Conservation (phyloP, 1,284 basidiomycete species). For the Ustilago trichophora region DNA sequence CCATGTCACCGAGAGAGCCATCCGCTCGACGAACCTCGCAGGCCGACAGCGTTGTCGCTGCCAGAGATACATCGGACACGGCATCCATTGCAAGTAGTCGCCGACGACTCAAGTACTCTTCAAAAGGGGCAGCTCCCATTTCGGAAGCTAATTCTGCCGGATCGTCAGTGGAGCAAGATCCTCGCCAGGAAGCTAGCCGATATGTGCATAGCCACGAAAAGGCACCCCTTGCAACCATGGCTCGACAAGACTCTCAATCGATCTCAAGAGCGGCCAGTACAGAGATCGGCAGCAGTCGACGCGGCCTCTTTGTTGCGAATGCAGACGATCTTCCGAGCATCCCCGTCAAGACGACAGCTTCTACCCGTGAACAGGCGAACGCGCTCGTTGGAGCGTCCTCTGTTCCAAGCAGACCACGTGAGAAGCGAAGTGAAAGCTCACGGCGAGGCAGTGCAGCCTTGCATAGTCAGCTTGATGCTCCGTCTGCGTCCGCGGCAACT, state of each 20-base stretch:
- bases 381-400: slow-evolving; percentile 12
- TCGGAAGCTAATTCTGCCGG: background rate
- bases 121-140: slow-evolving; percentile 16
- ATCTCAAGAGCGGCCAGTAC: background rate
- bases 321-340: slow-evolving; percentile 19
- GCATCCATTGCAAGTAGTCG: slow-evolving; percentile 17
- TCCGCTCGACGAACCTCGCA: background rate
- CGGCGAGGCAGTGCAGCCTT: too few relatives aligned
- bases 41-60: background rate
- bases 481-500: too few relatives aligned
- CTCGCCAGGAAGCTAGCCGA: background rate
- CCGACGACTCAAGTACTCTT: slow-evolving; percentile 12
- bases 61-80: slow-evolving; percentile 7
- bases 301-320: slow-evolving; percentile 14
- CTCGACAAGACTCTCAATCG: background rate
- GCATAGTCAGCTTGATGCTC: too few relatives aligned
- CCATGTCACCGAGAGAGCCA: background rate
- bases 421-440: too few relatives aligned
- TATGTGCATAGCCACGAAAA: slow-evolving; percentile 15
- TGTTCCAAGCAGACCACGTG: background rate
- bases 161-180: slow-evolving; percentile 5
- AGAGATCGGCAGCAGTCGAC: slow-evolving; percentile 4
- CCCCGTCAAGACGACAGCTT: slow-evolving; percentile 6
- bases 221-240: background rate
- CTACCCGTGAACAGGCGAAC: slow-evolving; percentile 21